phyloP scores from a whole-genome alignment of 768 basidiomycete species.

The Exidia glandulosa region DNA sequence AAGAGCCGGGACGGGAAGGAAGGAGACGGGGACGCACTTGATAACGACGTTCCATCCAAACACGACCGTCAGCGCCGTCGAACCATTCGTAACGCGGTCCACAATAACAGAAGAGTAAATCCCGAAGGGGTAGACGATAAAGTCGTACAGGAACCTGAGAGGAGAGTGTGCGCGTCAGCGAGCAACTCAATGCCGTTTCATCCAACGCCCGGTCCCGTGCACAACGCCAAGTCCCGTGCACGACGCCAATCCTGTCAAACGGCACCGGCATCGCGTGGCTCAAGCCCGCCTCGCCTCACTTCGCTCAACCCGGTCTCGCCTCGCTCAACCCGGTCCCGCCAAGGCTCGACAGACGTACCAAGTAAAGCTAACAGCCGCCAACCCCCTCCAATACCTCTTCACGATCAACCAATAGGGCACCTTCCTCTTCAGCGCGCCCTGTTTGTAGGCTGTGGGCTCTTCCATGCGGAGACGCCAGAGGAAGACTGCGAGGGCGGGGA shows the following conservation, averaged over 20 bases:
- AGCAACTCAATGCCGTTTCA: too few relatives aligned
- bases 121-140: slow-evolving; percentile 55
- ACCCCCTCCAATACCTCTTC: slow-evolving; percentile 66
- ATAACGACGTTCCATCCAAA: slow-evolving; percentile 83
- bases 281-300: neutral
- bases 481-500: slow-evolving; percentile 75
- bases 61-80: slow-evolving; percentile 41
- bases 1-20: too few relatives aligned
- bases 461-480: slow-evolving; percentile 80
- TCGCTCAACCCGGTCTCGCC: too few relatives aligned
- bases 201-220: too few relatives aligned
- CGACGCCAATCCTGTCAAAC: too few relatives aligned
- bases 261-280: neutral
- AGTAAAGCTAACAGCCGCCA: slow-evolving; percentile 61
- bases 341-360: slow-evolving; percentile 42
- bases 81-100: slow-evolving; percentile 51
- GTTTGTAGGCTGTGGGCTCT: slow-evolving; percentile 63
- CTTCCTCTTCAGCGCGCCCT: slow-evolving; percentile 64
- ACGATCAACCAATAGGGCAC: slow-evolving; percentile 73
- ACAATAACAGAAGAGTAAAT: slow-evolving; percentile 73
- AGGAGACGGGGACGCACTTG: slow-evolving; percentile 37
- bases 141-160: slow-evolving; percentile 72
- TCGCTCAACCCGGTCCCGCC: too few relatives aligned
- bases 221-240: too few relatives aligned
- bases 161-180: too few relatives aligned